Conservation (phyloP, 768 basidiomycete species). For the Tulasnella sp. region DNA sequence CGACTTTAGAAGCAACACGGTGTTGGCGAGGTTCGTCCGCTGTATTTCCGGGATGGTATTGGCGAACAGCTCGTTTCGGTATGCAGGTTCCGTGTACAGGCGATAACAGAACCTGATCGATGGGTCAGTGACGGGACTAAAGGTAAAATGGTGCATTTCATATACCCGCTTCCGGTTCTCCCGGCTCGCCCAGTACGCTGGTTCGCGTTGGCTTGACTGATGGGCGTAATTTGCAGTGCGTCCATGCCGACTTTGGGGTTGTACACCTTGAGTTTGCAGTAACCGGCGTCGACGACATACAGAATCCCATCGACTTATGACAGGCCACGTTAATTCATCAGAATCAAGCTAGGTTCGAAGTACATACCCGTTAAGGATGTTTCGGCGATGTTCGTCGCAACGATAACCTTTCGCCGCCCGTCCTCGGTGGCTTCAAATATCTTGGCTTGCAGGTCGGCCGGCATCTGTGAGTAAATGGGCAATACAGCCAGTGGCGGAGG, state of each 20-base stretch:
- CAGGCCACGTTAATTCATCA: not conserved
- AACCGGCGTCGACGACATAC: constrained; percentile 93
- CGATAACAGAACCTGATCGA: constrained; percentile 77
- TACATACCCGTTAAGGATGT: constrained; percentile 78
- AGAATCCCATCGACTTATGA: constrained; percentile 84
- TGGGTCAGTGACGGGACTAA: not conserved
- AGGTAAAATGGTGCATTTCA: constrained; percentile 14
- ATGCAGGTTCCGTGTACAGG: constrained; percentile 94
- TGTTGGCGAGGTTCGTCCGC: constrained; percentile 93
- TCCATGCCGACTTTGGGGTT: constrained; percentile 99
- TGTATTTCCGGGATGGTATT: constrained; percentile 98
- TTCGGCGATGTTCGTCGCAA: constrained; percentile 98
- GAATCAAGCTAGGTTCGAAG: not conserved
- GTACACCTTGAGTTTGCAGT: constrained; percentile 96
- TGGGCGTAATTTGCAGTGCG: constrained; percentile 94
- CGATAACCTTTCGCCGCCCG: constrained; percentile 91
- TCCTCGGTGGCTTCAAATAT: constrained; percentile 93
- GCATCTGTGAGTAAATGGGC: constrained; percentile 99
- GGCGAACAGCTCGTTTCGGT: constrained; percentile 85
- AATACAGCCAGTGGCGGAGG: constrained; percentile 78
- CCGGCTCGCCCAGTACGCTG: constrained; percentile 95
- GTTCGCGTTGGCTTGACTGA: constrained; percentile 96
- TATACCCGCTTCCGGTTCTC: constrained; percentile 87
- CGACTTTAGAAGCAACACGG: constrained; percentile 86
- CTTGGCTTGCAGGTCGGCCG: constrained; percentile 94